Evolutionary conservation across 345 rosid species (phyloP), one percentile per base, ranked within the genome.

Genomic region (Citrus unshiu): DNA sequence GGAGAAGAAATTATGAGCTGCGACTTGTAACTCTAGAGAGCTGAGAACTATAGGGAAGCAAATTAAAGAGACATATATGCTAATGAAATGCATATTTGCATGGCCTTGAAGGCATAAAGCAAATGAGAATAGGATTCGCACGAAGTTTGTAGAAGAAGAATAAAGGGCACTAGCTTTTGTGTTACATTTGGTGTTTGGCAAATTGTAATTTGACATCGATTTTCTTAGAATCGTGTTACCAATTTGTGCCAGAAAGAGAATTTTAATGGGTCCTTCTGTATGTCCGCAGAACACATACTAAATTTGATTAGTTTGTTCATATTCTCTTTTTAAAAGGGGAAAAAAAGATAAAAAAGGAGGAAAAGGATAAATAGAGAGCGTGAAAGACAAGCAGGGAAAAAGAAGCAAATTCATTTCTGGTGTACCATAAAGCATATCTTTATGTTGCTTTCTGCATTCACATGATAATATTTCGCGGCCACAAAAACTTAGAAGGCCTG

Each of bases 121-220:
- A 12, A 56, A 71, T 49, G 8, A 66, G 90, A 82, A 85, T 85
- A 54, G 59, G 87, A 78, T 85, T 83, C 87, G 32, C 51, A 37
- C 7, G 74, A 78, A 69, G 71, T 66, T 65, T 77, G 62, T 40
- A 24, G 64, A 66, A 58, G 68, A 71, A 87, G 81, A 83, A 85
- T 83, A 83, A 77, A 79, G 82, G 67, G 30, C 24, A 29, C 61
- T 68, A 75, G 34, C 82, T 76, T 46, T 82, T 79, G 69, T 63
- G 77, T 56, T 58, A 63, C 77, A 76, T 83, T 74, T 43, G 58
- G 51, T 46, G 7, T 78, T 40, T 37, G 71, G 32, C 61, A 19
- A 24, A 21, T 61, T 21, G 68, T 39, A 7, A 37, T 74, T 39
- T 60, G 68, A 25, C 27, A 39, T 39, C 5, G 40, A 59, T 37